Percentiles rank a stretch among this genome's conserved stretches.
Evolutionary conservation across 805 yeast genomes (phyloP).

Genomic region (Sungouiozyma intestinalis): DNA sequence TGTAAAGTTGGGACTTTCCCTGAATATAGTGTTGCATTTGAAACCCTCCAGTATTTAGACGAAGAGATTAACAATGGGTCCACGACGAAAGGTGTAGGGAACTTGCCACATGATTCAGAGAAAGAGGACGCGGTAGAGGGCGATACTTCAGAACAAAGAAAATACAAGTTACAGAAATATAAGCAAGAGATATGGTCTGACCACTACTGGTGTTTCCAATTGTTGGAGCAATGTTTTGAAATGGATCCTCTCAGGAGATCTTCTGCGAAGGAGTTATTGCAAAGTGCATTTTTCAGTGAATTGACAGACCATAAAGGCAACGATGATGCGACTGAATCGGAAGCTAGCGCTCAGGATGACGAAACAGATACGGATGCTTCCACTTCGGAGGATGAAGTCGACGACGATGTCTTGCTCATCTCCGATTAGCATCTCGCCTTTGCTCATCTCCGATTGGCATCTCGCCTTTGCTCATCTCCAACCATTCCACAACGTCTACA

Average conservation of each 20-base stretch:
- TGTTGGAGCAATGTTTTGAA: conserved; percentile 47
- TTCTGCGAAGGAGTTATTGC: conserved; percentile 47
- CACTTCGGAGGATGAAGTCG: conserved; percentile 12
- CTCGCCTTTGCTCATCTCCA: not conserved
- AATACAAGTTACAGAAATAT: conserved; percentile 20
- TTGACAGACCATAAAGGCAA: conserved; percentile 13
- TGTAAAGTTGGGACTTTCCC: conserved; percentile 52
- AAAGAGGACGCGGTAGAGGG: too few species aligned
- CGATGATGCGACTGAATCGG: conserved; percentile 4
- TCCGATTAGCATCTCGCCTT: conserved; percentile 10
- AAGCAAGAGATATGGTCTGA: conserved; percentile 29
- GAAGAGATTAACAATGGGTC: conserved; percentile 19
- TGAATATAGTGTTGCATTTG: conserved; percentile 60
- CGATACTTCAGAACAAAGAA: too few species aligned
- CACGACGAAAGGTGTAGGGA: conserved; percentile 8
- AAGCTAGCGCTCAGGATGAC: conserved; percentile 3
- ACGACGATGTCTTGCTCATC: conserved; percentile 19
- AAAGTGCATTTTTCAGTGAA: conserved; percentile 50
- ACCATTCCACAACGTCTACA: not conserved
- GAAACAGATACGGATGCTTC: conserved; percentile 10
- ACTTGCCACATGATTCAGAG: too few species aligned
- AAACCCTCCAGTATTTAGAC: conserved; percentile 40
- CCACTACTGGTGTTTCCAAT: conserved; percentile 37
- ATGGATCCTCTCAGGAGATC: conserved; percentile 48
- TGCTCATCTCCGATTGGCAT: not conserved